A percentile compares a stretch with the other conserved stretches of the same genome.
phyloP scores from a whole-genome alignment of 352 stramenopile species.

The Aphanomyces cochlioides region DNA sequence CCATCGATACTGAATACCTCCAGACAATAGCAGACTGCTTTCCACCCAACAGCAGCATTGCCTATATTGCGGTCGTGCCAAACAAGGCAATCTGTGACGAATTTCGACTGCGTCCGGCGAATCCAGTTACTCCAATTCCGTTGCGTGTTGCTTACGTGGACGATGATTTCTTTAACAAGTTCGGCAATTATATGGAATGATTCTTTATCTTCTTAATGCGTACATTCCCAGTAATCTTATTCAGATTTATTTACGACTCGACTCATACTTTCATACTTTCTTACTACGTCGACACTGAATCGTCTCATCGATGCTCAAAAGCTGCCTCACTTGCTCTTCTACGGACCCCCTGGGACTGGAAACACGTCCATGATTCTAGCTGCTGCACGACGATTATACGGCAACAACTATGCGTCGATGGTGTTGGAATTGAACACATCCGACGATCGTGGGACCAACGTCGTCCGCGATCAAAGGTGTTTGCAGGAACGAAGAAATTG shows the following conservation, averaged over 20 bases:
- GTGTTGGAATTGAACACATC: slow-evolving; percentile 97
- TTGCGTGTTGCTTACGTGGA: background rate
- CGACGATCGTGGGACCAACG: slow-evolving; percentile 95
- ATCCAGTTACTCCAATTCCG: background rate
- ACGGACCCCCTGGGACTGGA: slow-evolving; percentile 94
- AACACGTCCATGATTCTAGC: slow-evolving; percentile 98
- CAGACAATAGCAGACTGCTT: background rate
- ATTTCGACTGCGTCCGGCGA: background rate
- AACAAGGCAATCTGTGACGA: background rate
- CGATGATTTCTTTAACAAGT: slow-evolving; percentile 5
- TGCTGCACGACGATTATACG: slow-evolving; percentile 94
- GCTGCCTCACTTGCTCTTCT: slow-evolving; percentile 96
- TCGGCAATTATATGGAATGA: background rate
- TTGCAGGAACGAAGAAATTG: slow-evolving; percentile 96
- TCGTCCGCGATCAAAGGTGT: slow-evolving; percentile 98
- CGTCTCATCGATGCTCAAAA: slow-evolving; percentile 95
- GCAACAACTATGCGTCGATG: slow-evolving; percentile 92
- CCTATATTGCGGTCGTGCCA: background rate
- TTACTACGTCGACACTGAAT: slow-evolving; percentile 79
- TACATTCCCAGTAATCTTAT: too few relatives aligned
- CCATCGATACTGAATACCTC: background rate
- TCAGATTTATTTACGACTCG: too few relatives aligned
- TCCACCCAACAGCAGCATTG: background rate
- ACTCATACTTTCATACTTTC: too few relatives aligned
- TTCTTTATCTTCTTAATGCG: too few relatives aligned